Percentiles rank a stretch among this genome's conserved stretches.
Evolutionary conservation across 208 protist species (phyloP).

Genomic region (Leishmania amazonensis): DNA sequence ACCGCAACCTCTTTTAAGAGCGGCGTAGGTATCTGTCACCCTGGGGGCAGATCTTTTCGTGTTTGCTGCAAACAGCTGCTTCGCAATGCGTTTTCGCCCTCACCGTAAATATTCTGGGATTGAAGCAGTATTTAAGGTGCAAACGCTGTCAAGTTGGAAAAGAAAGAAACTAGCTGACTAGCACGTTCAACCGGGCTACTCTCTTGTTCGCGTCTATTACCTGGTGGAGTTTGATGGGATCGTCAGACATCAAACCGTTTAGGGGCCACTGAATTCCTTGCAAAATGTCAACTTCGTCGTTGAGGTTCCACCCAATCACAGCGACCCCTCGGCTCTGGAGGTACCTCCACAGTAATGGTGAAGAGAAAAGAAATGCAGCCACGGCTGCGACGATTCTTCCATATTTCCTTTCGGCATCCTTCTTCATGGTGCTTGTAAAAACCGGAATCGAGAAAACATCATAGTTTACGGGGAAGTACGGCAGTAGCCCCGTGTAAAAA

Average conservation of each 20-base stretch:
- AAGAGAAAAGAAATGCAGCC: conserved; percentile 44
- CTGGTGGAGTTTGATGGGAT: conserved; percentile 36
- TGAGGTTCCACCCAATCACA: conserved; percentile 81
- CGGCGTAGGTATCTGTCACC: not conserved
- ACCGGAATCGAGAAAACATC: conserved; percentile 85
- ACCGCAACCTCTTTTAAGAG: too few species aligned
- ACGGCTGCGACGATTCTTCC: conserved; percentile 24
- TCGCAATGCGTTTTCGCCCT: not conserved
- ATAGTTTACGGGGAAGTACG: conserved; percentile 52
- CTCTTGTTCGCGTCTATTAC: conserved; percentile 14
- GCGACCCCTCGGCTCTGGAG: conserved; percentile 68
- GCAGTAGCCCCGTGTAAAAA: conserved; percentile 71
- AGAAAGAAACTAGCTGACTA: conserved; percentile 3
- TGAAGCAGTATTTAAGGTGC: not conserved
- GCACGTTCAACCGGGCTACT: not conserved
- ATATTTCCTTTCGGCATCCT: conserved; percentile 19
- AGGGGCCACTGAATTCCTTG: conserved; percentile 54
- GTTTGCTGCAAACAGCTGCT: not conserved
- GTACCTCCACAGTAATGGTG: conserved; percentile 71
- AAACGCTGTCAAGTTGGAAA: not conserved
- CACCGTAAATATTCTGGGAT: not conserved
- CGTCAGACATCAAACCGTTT: conserved; percentile 80
- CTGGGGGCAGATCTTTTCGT: not conserved
- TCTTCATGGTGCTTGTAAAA: conserved; percentile 48
- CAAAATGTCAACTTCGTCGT: conserved; percentile 64